Base-by-base conservation (phyloP, 2,329 filamentous ascomycete genomes). In the Cordyceps cateniannulata region DNA sequence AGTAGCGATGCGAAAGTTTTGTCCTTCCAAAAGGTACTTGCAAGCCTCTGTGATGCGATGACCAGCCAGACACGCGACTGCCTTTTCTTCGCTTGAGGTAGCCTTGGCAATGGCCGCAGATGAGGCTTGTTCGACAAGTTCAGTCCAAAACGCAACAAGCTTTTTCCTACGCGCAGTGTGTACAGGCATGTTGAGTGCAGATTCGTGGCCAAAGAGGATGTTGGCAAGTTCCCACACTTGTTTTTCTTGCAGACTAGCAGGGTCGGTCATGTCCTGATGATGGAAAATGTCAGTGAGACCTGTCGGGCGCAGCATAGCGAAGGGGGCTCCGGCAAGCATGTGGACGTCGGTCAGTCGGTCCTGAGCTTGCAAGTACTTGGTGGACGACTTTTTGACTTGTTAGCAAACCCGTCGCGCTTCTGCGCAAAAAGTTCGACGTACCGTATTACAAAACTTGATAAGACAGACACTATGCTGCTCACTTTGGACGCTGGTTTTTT, bases 141-240 rank as follows among this genome's bases (percentile, higher is more conserved):
- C 79, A 58, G 85, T 80, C 81, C 89, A 85, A 60, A 88, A 86
- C 25, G 80, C 76, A 0, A 86, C 85, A n/a, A 97, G 78, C 59
- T 80, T 84, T 61, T 86, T 84, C 65, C 89, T 81, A 40, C 85
- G 81, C 22, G 76, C 50, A 47, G 71, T 69, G 40, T 77, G 72
- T 5, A 71, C 67, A 0, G 73, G 69, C 12, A 76, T 67, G 1
- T 80, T 76, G 3, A 73, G 62, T 18, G 76, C 53, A 2, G 63
- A 76, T 12, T 85, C 64, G n/a, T 86, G 79, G 65, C 96, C 92
- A 69, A 96, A 99, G 3, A 99, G 81, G 42, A 97, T 87, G 61
- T 90, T 89, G 1, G 91, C 88, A 40, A 99, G 79, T 63, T 91
- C 84, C 95, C 96, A 99, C 1, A 95, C 85, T 16, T 85, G 79